Evolutionary conservation across 306 rosid species (phyloP), one percentile per base, ranked within the genome.

Genomic region (Dryas drummondii): DNA sequence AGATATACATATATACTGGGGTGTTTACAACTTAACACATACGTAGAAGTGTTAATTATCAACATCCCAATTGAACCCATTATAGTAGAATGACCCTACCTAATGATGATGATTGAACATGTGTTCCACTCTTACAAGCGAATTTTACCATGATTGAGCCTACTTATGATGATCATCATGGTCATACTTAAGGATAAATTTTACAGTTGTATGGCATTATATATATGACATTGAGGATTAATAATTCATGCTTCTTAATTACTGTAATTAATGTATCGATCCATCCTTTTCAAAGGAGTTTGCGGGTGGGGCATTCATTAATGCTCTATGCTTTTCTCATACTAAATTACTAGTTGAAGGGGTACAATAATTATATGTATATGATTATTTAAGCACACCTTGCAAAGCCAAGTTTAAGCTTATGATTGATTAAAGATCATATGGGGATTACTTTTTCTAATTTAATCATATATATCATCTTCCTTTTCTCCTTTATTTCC

Each of bases 171-270:
- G 26, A 58, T 58, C 67, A 46, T 40, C 9, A 15, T 27, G 6
- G 48, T 26, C 46, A 47, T 15, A 59, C n/a, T 57, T 13, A 46
- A 59, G 48, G 62, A 62, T 10, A 74, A 46, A 58, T 67, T 49
- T 71, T 7, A 62, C 78, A 69, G 88, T 79, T 83, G 85, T 76
- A 68, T 70, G 79, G 60, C 86, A 83, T 74, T 74, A 68, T 70
- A 73, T 15, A 72, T 37, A 55, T 72, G 66, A 22, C 56, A 14
- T 45, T 57, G 56, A 56, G 68, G 66, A 54, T 71, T 14, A 51
- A 53, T 49, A 5, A 12, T 70, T 45, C 11, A 60, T 32, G 6
- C 47, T 14, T 70, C 53, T 4, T 32, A 32, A 32, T 32, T 1
- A 32, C 2, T 32, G 1, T 32, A 32, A 32, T 32, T 32, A 32